These are phyloP conservation scores for Saccharomyces eubayanus DNA, from an alignment of 805 yeast genomes.

Conservation along the genomic window DNA sequence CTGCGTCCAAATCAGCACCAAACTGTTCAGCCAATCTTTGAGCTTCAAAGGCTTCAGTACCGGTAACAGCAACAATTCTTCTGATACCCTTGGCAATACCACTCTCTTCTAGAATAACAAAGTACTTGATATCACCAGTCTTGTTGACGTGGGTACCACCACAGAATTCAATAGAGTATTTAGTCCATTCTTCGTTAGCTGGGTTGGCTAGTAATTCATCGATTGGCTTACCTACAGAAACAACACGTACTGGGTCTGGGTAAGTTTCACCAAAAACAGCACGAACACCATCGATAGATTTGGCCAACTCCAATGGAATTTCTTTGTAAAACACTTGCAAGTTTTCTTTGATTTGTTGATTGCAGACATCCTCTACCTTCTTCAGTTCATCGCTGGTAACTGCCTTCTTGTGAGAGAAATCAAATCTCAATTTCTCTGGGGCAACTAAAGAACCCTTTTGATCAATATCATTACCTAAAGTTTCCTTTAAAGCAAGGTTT, in stretches of 20 bases:
- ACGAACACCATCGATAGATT: conserved; percentile 73
- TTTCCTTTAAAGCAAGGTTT: conserved; percentile 79
- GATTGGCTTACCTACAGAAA: conserved; percentile 86
- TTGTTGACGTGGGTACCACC: conserved; percentile 97
- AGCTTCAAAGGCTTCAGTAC: conserved; percentile 81
- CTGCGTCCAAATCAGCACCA: conserved; percentile 48
- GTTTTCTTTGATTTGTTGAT: conserved; percentile 62
- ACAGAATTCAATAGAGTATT: conserved; percentile 86
- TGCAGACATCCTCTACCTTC: conserved; percentile 66
- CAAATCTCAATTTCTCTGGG: conserved; percentile 91
- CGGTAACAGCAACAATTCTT: conserved; percentile 96
- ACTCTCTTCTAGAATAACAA: conserved; percentile 84
- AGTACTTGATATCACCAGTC: conserved; percentile 88
- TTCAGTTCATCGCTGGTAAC: conserved; percentile 61
- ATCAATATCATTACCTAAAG: conserved; percentile 79
- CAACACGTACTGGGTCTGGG: conserved; percentile 98
- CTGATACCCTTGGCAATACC: conserved; percentile 99
- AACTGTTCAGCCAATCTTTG: conserved; percentile 77
- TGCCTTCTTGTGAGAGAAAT: conserved; percentile 88
- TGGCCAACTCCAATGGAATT: conserved; percentile 66
- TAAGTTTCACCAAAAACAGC: conserved; percentile 98
- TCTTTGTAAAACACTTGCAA: conserved; percentile 73
- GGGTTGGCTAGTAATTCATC: conserved; percentile 73
- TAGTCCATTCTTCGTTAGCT: conserved; percentile 62
- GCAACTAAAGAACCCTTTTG: conserved; percentile 97